Base-by-base conservation (phyloP, 805 yeast genomes). In the Zygosaccharomyces rouxii region DNA sequence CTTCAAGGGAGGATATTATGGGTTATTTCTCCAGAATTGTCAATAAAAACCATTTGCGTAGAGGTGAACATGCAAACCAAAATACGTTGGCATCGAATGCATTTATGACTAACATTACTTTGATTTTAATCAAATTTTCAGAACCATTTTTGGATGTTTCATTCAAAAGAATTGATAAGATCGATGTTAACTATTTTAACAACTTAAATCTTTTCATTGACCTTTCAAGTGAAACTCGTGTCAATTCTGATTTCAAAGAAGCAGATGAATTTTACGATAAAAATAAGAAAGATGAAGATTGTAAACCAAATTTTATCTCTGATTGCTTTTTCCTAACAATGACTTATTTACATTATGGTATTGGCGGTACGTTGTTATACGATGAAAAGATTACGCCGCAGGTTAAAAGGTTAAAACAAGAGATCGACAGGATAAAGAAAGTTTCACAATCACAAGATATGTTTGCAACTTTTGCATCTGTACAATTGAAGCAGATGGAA, bases 291-390 rank as follows among this genome's bases (percentile, higher is more conserved):
- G 61, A 66, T n/a, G 67, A 56, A 1, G 67, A 60, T n/a, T 52
- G 52, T 30, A 62, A 66, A 52, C 64, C 76, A 25, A 92, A 94
- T 59, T 94, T 94, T 64, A 88, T 94, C n/a, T 82, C 96, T 7
- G 94, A 92, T 55, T 84, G 95, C 59, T 94, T 89, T 66, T 94
- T 76, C 60, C 64, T 94, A 48, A 80, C 90, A 5, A 72, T 85
- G 44, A 81, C 95, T 0, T 89, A 84, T 63, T 67, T 88, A 42
- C 90, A 92, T 56, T 94, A 86, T 68, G 99, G 98, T 38, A 71
- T 88, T 37, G 95, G 95, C 21, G 98, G 97, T 43, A 69, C 85
- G 0, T 68, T 77, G 49, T 74, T 80, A 39, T 73, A 72, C 40
- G 79, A 80, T 51, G 81, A 78, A 38, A 79, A 83, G 50, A 59